A percentile compares a stretch with the other conserved stretches of the same genome.
Evolutionary conservation across 2,329 filamentous ascomycete species (phyloP).

Genomic region (Aureobasidium namibiae): DNA sequence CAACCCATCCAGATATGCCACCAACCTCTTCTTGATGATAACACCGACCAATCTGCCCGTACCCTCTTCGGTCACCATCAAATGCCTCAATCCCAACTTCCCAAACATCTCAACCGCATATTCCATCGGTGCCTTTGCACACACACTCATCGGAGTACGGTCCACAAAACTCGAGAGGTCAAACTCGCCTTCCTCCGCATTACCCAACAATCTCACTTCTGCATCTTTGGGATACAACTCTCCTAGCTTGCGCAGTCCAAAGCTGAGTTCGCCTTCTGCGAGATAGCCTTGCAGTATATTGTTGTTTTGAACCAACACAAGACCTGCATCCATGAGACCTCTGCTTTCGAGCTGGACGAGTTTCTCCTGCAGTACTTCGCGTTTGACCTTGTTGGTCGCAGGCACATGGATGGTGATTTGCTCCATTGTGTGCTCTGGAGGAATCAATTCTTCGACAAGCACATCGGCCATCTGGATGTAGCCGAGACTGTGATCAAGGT

Average conservation of each 20-base stretch:
- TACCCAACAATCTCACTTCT: slow-evolving; percentile 33
- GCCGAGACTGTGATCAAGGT: slow-evolving; percentile 41
- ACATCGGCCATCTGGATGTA: slow-evolving; percentile 32
- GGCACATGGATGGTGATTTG: slow-evolving; percentile 47
- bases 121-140: slow-evolving; percentile 47
- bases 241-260: slow-evolving; percentile 35
- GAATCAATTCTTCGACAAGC: slow-evolving; percentile 42
- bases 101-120: slow-evolving; percentile 54
- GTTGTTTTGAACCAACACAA: slow-evolving; percentile 45
- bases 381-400: slow-evolving; percentile 34
- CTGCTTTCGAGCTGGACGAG: slow-evolving; percentile 39
- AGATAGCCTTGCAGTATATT: slow-evolving; percentile 48
- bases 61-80: slow-evolving; percentile 47
- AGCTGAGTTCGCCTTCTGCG: slow-evolving; percentile 46
- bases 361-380: slow-evolving; percentile 36
- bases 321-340: slow-evolving; percentile 49
- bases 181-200: slow-evolving; percentile 29
- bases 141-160: slow-evolving; percentile 44
- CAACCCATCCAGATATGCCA: slow-evolving; percentile 43
- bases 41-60: slow-evolving; percentile 44
- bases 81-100: slow-evolving; percentile 46
- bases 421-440: slow-evolving; percentile 46
- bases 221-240: slow-evolving; percentile 26
- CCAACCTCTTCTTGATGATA: slow-evolving; percentile 51
- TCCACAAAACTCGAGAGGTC: slow-evolving; percentile 46